Conservation (phyloP, 1,139 yeast species). For the Sugiyamaella japonica region DNA sequence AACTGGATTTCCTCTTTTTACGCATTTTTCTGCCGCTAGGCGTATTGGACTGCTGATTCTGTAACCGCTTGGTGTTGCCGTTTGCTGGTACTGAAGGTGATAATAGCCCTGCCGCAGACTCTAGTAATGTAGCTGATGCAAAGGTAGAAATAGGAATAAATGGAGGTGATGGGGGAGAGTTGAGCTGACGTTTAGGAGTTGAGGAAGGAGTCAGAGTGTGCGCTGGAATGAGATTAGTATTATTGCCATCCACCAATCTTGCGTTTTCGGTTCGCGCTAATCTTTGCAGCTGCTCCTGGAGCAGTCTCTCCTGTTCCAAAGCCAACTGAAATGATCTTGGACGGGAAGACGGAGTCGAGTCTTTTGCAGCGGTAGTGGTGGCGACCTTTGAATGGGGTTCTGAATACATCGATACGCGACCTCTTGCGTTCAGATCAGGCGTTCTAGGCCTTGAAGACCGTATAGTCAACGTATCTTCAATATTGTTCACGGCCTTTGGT, state of each 20-base stretch:
- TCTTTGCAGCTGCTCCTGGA: conserved; percentile 37
- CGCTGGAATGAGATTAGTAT: not conserved
- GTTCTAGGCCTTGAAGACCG: conserved; percentile 6
- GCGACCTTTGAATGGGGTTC: not conserved
- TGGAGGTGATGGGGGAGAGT: conserved; percentile 1
- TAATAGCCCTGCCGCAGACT: conserved; percentile 8
- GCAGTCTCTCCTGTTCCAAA: conserved; percentile 32
- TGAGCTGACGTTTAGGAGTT: not conserved
- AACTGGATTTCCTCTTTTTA: conserved; percentile 4
- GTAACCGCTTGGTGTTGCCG: not conserved
- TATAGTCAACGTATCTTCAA: conserved; percentile 4
- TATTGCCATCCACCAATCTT: conserved; percentile 21
- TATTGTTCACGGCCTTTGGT: not conserved
- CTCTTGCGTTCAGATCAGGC: conserved; percentile 3
- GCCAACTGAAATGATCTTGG: conserved; percentile 26
- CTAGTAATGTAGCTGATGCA: conserved; percentile 7
- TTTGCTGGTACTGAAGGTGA: not conserved
- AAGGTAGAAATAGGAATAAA: not conserved
- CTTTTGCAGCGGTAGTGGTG: too few relatives aligned
- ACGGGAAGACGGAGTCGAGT: conserved; percentile 1
- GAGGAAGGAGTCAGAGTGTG: not conserved
- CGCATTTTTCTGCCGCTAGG: not conserved
- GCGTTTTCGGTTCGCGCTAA: conserved; percentile 41
- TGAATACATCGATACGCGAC: not conserved
- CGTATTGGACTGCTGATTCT: conserved; percentile 5